Conservation (phyloP, 169 alveolate genomes). For the Perkinsus marinus region DNA sequence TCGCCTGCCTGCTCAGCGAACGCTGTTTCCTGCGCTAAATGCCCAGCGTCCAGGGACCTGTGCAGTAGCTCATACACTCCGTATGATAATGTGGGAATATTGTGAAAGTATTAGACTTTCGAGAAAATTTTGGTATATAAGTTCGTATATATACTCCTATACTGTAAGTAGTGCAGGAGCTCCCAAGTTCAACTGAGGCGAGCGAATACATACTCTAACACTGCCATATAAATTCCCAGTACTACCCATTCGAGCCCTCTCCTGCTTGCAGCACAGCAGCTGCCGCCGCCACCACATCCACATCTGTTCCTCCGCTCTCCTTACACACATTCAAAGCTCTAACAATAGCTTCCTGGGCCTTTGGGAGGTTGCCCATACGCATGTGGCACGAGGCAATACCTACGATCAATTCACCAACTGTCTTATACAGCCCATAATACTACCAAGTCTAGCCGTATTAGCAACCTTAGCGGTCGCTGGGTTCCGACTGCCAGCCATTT, state of each 20-base stretch:
- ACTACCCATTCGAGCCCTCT: not conserved
- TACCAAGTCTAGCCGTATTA: not conserved
- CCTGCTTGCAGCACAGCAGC: not conserved
- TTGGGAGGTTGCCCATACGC: not conserved
- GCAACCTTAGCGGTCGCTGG: not conserved
- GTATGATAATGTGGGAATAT: no score
- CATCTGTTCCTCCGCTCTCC: not conserved
- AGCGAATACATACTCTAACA: no score
- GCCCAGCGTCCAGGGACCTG: not conserved
- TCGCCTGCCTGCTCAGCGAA: not conserved
- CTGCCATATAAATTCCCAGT: not conserved
- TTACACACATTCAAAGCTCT: not conserved
- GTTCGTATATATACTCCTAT: no score
- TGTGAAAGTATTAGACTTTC: no score
- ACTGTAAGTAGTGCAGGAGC: no score
- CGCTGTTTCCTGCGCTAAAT: not conserved
- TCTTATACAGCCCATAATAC: not conserved
- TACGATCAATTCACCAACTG: not conserved
- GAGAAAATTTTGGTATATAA: no score
- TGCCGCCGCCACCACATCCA: not conserved
- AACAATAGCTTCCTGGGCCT: not conserved
- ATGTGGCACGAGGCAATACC: not conserved
- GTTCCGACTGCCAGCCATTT: not conserved
- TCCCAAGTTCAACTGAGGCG: no score
- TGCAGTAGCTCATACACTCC: not conserved